Percentiles rank a stretch among this genome's conserved stretches.
Evolutionary conservation across 208 protist genomes (phyloP).

Genomic region (Phytomonas francai): DNA sequence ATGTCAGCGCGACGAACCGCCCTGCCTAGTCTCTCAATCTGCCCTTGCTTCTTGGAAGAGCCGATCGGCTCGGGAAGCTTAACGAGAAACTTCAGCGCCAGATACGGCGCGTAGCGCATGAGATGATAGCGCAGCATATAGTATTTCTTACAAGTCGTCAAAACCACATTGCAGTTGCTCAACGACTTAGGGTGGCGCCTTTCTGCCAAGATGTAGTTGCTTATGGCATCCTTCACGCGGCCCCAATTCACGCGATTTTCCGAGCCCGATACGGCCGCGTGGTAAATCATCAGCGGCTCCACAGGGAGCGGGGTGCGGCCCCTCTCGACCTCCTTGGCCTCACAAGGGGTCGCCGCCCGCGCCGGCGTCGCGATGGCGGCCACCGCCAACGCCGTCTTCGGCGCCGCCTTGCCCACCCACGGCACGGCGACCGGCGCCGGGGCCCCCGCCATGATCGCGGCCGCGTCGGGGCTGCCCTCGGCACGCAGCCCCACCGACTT

Average conservation of each 20-base stretch:
- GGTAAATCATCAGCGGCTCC: slow-evolving; percentile 45
- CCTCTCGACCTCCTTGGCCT: too few relatives aligned
- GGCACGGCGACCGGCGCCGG: background rate
- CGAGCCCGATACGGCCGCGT: slow-evolving; percentile 39
- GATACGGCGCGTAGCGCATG: slow-evolving; percentile 56
- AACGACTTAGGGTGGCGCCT: slow-evolving; percentile 45
- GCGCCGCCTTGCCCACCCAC: background rate
- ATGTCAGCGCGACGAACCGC: slow-evolving; percentile 44
- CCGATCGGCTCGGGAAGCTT: slow-evolving; percentile 50
- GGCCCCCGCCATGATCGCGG: too few relatives aligned
- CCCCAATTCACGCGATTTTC: slow-evolving; percentile 49
- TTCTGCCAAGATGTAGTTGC: slow-evolving; percentile 27
- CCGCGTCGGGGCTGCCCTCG: background rate
- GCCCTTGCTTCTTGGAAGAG: slow-evolving; percentile 30
- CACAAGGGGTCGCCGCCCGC: background rate
- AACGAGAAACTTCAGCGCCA: slow-evolving; percentile 24
- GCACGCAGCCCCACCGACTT: background rate
- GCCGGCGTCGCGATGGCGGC: slow-evolving; percentile 5
- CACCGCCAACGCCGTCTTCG: slow-evolving; percentile 7
- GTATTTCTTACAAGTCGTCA: slow-evolving; percentile 32
- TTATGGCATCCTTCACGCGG: slow-evolving; percentile 20
- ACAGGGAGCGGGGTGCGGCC: too few relatives aligned
- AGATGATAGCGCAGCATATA: slow-evolving; percentile 40
- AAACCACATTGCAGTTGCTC: slow-evolving; percentile 18
- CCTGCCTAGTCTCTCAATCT: slow-evolving; percentile 34